These are phyloP conservation scores for Yamadazyma jaroonii DNA, from an alignment of 1,139 yeast species.

Conservation along the genomic window DNA sequence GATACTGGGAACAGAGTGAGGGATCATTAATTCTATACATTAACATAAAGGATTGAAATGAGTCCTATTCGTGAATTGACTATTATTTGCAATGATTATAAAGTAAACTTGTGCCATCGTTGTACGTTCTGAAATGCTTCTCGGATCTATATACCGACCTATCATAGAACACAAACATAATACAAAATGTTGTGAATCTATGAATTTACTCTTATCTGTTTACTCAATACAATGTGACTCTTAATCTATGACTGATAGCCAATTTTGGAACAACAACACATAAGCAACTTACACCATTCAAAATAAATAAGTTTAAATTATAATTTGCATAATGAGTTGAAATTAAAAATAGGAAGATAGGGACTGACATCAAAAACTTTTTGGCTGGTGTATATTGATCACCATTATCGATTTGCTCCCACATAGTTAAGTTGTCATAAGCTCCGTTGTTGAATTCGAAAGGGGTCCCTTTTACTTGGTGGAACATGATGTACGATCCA, in stretches of 20 bases:
- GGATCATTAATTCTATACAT: not conserved
- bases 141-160: not conserved
- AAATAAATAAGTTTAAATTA: constrained; percentile 72
- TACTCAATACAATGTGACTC: constrained; percentile 51
- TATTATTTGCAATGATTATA: too few relatives aligned
- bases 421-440: constrained; percentile 92
- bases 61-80: too few relatives aligned
- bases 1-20: not conserved
- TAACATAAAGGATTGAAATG: not conserved
- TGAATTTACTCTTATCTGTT: not conserved
- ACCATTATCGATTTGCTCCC: constrained; percentile 98
- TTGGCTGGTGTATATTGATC: constrained; percentile 96
- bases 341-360: constrained; percentile 79
- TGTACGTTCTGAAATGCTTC: not conserved
- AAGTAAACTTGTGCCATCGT: too few relatives aligned
- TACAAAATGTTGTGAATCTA: too few relatives aligned
- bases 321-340: constrained; percentile 91
- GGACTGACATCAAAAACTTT: constrained; percentile 87
- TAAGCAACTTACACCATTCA: constrained; percentile 77
- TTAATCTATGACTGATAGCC: constrained; percentile 74
- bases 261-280: constrained; percentile 86
- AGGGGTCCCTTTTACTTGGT: constrained; percentile 94
- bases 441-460: constrained; percentile 97
- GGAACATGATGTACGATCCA: constrained; percentile 95
- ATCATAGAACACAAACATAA: too few relatives aligned